Evolutionary conservation across 768 basidiomycete species (phyloP).

Genomic region (Auricularia cornea): DNA sequence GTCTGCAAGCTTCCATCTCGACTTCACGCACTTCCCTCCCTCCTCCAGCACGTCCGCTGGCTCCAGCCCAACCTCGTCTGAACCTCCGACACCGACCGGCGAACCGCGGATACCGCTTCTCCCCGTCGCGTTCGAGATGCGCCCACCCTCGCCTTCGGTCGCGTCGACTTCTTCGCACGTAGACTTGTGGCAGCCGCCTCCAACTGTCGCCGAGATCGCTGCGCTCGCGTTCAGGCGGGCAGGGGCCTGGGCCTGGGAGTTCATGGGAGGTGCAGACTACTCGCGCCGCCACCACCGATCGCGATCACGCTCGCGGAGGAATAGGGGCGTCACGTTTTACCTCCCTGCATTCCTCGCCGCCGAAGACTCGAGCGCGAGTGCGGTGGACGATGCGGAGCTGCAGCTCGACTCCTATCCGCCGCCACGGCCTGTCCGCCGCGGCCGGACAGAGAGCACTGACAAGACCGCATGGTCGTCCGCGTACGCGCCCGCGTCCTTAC

Average conservation of each 20-base stretch:
- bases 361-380: slow-evolving; percentile 14
- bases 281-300: slow-evolving; percentile 40
- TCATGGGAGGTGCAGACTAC: slow-evolving; percentile 32
- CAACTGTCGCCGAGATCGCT: slow-evolving; percentile 39
- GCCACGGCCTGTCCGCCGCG: neutral
- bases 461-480: neutral
- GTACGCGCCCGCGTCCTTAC: neutral
- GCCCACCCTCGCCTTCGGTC: slow-evolving; percentile 52
- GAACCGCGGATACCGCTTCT: slow-evolving; percentile 44
- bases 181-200: slow-evolving; percentile 32
- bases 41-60: slow-evolving; percentile 1
- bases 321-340: slow-evolving; percentile 68
- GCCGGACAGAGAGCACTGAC: neutral
- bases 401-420: neutral
- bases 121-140: slow-evolving; percentile 54
- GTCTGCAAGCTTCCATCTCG: slow-evolving; percentile 63
- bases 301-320: slow-evolving; percentile 33
- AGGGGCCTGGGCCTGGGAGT: slow-evolving; percentile 43
- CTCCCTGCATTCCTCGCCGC: slow-evolving; percentile 71
- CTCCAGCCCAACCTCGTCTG: slow-evolving; percentile 22
- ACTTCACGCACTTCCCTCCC: slow-evolving; percentile 42
- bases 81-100: slow-evolving; percentile 39
- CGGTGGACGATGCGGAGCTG: neutral
- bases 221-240: slow-evolving; percentile 26
- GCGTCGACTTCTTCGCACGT: slow-evolving; percentile 35